phyloP scores from a whole-genome alignment of 2,329 filamentous ascomycete species.

The Fusarium succisae region DNA sequence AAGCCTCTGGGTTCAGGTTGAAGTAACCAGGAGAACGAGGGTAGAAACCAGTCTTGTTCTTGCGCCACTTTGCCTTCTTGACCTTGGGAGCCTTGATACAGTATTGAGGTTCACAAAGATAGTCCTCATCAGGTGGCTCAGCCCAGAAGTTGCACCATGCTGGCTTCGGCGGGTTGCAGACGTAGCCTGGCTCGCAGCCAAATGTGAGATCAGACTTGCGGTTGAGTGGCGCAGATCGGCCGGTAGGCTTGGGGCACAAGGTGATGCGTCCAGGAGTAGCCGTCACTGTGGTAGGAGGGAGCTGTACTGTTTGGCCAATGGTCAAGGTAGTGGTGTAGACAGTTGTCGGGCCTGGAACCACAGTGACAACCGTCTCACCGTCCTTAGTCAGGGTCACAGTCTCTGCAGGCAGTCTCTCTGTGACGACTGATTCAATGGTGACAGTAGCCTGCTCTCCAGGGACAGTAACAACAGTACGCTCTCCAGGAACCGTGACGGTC shows the following conservation, averaged over 20 bases:
- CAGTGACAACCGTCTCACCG: conserved; percentile 44
- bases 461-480: conserved; percentile 36
- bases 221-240: conserved; percentile 45
- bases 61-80: conserved; percentile 53
- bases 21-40: conserved; percentile 65
- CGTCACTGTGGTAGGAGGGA: conserved; percentile 43
- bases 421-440: conserved; percentile 47
- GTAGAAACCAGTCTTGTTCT: conserved; percentile 60
- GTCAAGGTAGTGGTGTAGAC: conserved; percentile 46
- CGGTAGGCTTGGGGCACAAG: conserved; percentile 57
- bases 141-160: conserved; percentile 61
- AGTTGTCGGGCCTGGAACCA: conserved; percentile 41
- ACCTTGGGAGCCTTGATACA: conserved; percentile 56
- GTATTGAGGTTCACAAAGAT: conserved; percentile 55
- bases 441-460: conserved; percentile 36
- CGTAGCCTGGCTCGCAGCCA: conserved; percentile 62
- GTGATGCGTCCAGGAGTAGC: conserved; percentile 47
- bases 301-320: conserved; percentile 42
- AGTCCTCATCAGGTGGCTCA: conserved; percentile 56
- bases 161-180: conserved; percentile 64
- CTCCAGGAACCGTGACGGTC: conserved; percentile 39
- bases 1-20: conserved; percentile 68
- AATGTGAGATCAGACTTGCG: conserved; percentile 57
- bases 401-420: conserved; percentile 40
- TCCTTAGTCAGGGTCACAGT: conserved; percentile 47